These are phyloP conservation scores for Fraxinus excelsior DNA, from an alignment of 257 asterid genomes.

Conservation along the genomic window DNA sequence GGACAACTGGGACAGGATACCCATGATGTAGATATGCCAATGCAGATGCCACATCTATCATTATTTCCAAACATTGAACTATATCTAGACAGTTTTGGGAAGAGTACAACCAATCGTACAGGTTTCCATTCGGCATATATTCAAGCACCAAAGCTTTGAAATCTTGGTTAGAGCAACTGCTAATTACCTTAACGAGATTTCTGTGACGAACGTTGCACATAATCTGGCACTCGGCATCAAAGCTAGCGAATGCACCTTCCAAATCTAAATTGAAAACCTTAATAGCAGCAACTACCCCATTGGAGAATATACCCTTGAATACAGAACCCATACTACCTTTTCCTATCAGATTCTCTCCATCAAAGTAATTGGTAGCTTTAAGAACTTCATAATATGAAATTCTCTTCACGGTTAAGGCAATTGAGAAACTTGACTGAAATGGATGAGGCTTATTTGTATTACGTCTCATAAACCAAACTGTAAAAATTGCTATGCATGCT, in stretches of 20 bases:
- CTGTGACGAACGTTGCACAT: constrained; percentile 8
- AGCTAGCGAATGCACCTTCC: neutral
- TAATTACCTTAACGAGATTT: constrained; percentile 5
- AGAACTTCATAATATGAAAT: neutral
- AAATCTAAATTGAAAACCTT: constrained; percentile 8
- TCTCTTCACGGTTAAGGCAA: neutral
- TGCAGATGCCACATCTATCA: constrained; percentile 7
- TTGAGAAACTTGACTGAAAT: neutral
- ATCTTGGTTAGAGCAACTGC: constrained; percentile 1
- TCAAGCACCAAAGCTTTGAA: constrained; percentile 6
- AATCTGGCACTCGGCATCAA: constrained; percentile 6
- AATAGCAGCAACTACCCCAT: constrained; percentile 8
- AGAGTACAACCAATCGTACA: neutral
- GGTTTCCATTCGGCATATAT: constrained; percentile 9
- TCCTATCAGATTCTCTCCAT: neutral
- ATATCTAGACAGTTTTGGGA: neutral
- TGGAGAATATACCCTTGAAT: neutral
- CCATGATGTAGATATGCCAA: neutral
- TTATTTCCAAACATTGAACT: constrained; percentile 4
- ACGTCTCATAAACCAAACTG: neutral
- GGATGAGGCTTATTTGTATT: neutral
- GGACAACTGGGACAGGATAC: neutral
- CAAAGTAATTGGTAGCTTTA: neutral
- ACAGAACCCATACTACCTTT: constrained; percentile 10
- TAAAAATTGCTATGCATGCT: neutral